phyloP scores from a whole-genome alignment of 163 green algal species.

The Volvox carteri region DNA sequence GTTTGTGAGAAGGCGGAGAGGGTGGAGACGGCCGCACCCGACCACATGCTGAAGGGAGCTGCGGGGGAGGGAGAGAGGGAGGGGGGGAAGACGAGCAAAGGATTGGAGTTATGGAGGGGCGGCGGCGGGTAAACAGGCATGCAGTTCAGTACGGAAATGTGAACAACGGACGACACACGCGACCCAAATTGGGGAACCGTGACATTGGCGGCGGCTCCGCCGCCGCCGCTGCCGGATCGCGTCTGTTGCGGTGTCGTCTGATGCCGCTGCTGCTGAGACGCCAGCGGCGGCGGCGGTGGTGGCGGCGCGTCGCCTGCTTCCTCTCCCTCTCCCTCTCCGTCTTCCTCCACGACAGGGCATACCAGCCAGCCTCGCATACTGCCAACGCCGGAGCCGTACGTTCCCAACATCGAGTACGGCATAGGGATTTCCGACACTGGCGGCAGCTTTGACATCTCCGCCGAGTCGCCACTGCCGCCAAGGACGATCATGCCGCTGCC shows the following conservation, averaged over 20 bases:
- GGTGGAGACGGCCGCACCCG: conserved; percentile 15
- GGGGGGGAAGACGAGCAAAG: background rate
- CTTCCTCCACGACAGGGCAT: conserved; percentile 32
- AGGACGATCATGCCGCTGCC: background rate
- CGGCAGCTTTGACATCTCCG: background rate
- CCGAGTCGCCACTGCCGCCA: background rate
- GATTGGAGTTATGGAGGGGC: background rate
- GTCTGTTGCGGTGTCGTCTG: background rate
- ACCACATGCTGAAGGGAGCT: conserved; percentile 38
- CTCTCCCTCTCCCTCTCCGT: background rate
- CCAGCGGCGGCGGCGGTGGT: background rate
- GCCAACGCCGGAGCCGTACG: background rate
- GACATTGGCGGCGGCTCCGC: background rate
- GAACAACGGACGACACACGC: conserved; percentile 29
- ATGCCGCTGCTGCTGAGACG: conserved; percentile 3
- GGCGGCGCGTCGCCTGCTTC: background rate
- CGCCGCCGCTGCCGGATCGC: background rate
- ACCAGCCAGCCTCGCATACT: background rate
- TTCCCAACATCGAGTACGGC: background rate
- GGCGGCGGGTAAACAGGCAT: no score
- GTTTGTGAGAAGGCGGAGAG: background rate
- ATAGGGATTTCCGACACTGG: background rate
- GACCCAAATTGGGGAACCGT: conserved; percentile 43
- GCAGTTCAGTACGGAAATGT: no score
- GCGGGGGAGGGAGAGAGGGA: background rate